A percentile compares a stretch with the other conserved stretches of the same genome.
phyloP scores from a whole-genome alignment of 371 early-diverging fungal species.

The Syncephalastrum racemosum region DNA sequence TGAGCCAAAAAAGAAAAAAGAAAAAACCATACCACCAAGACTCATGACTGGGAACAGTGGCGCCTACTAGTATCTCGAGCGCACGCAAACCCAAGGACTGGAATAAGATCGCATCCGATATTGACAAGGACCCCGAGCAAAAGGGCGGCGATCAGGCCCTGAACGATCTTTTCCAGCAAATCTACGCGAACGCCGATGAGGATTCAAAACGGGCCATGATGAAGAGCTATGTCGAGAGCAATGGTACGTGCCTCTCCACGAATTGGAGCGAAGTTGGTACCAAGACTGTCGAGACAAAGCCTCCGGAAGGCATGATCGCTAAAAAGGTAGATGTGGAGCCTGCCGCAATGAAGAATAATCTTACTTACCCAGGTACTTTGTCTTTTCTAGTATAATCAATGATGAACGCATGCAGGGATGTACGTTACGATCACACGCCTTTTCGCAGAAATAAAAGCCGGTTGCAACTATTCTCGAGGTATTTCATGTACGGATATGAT shows the following conservation, averaged over 20 bases:
- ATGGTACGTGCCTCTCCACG: conserved; percentile 93
- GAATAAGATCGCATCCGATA: conserved; percentile 69
- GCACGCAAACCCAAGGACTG: conserved; percentile 71
- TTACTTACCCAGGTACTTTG: no score
- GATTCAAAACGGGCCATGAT: conserved; percentile 95
- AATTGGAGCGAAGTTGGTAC: conserved; percentile 94
- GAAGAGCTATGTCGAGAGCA: conserved; percentile 94
- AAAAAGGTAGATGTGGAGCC: conserved; percentile 29
- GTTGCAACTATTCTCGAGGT: no score
- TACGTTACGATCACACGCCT: no score
- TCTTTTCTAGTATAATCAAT: no score
- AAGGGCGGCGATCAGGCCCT: conserved; percentile 85
- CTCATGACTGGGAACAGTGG: conserved; percentile 9
- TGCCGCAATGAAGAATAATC: background rate
- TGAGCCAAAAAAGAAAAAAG: background rate
- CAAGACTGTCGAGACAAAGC: conserved; percentile 75
- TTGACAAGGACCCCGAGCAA: conserved; percentile 70
- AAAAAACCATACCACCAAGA: background rate
- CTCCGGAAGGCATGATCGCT: conserved; percentile 90
- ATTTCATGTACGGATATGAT: no score
- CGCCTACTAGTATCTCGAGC: conserved; percentile 20
- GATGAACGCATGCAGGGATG: no score
- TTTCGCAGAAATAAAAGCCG: no score
- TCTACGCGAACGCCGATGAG: conserved; percentile 87
- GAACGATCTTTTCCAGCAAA: conserved; percentile 86